Conservation (phyloP, 768 basidiomycete species). For the Strobilomyces echinocephalus region DNA sequence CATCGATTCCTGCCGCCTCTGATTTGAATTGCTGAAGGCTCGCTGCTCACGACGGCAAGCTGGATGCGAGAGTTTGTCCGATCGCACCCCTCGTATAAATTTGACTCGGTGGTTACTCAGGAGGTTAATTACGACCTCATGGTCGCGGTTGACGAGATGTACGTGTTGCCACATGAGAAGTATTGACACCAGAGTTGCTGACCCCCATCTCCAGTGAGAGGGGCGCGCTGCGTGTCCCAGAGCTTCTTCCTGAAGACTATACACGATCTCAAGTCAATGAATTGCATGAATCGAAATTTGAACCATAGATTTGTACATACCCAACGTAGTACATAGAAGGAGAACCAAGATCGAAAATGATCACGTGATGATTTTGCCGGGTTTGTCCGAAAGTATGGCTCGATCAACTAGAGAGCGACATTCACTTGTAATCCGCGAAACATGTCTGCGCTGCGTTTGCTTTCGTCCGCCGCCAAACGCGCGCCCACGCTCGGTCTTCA, state of each 20-base stretch:
- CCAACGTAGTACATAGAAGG: not conserved
- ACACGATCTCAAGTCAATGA: constrained; percentile 30
- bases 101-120: constrained; percentile 86
- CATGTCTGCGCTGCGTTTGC: constrained; percentile 76
- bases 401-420: not conserved
- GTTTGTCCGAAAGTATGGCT: constrained; percentile 22
- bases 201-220: constrained; percentile 48
- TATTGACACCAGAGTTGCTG: not conserved
- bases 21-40: constrained; percentile 42
- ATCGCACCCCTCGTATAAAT: constrained; percentile 85
- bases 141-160: constrained; percentile 89
- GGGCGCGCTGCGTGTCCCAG: constrained; percentile 55
- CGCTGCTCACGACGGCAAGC: constrained; percentile 78
- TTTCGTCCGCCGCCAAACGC: constrained; percentile 59
- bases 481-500: constrained; percentile 49
- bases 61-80: constrained; percentile 94
- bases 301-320: constrained; percentile 10
- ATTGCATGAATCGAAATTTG: constrained; percentile 25
- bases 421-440: constrained; percentile 15
- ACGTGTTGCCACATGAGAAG: constrained; percentile 31
- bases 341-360: not conserved
- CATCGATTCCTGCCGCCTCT: not conserved
- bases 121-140: constrained; percentile 94
- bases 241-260: constrained; percentile 62
- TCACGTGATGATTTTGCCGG: constrained; percentile 28